A percentile compares a stretch with the other conserved stretches of the same genome.
Evolutionary conservation across 495 filamentous ascomycete genomes (phyloP).

Genomic region (Neurospora intermedia): DNA sequence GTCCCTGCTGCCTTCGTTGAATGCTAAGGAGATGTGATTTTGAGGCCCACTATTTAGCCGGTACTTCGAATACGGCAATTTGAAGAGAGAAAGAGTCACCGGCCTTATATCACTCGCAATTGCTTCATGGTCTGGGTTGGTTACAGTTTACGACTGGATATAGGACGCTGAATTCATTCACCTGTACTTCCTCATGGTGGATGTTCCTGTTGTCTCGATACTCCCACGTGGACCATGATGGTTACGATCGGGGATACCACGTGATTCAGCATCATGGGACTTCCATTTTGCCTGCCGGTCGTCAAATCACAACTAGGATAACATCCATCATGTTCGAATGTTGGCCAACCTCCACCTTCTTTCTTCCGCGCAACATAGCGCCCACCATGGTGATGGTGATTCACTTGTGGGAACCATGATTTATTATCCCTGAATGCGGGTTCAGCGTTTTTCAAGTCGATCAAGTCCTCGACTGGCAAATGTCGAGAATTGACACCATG

Average conservation of each 20-base stretch:
- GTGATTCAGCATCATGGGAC: not conserved
- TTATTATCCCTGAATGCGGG: not conserved
- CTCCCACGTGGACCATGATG: not conserved
- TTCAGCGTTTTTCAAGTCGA: not conserved
- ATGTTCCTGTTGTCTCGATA: not conserved
- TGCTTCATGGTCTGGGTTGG: not conserved
- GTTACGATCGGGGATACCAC: not conserved
- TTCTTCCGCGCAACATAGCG: not conserved
- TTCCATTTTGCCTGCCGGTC: not conserved
- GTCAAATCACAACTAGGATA: not conserved
- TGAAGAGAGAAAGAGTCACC: not conserved
- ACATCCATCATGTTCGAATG: not conserved
- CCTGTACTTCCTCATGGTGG: rapidly evolving
- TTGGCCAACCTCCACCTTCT: not conserved
- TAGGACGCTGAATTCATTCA: not conserved
- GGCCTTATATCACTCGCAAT: not conserved
- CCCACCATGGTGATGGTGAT: not conserved
- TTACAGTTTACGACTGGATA: not conserved
- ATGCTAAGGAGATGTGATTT: not conserved
- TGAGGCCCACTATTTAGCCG: not conserved
- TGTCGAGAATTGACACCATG: not conserved
- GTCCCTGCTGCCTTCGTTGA: not conserved
- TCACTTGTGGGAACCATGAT: not conserved
- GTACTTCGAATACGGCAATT: not conserved
- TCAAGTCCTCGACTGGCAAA: not conserved